Conservation (phyloP, 768 basidiomycete genomes). For the Pulveroboletus ravenelii region DNA sequence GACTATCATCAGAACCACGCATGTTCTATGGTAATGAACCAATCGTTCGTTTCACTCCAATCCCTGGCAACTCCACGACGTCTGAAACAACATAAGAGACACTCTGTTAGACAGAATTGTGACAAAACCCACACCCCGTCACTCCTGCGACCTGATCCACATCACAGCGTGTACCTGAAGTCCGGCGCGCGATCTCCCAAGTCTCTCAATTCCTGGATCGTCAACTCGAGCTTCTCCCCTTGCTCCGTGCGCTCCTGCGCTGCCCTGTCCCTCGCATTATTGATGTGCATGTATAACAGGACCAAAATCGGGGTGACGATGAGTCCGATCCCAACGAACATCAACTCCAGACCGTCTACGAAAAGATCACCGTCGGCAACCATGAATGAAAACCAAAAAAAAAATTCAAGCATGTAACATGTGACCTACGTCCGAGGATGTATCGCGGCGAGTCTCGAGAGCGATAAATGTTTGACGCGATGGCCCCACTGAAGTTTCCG, state of each 20-base stretch:
- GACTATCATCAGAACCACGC: too few relatives aligned
- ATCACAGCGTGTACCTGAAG: constrained; percentile 51
- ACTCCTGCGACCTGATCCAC: too few relatives aligned
- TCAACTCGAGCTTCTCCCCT: constrained; percentile 16
- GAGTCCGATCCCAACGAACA: constrained; percentile 65
- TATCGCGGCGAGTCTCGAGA: constrained; percentile 56
- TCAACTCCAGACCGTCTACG: constrained; percentile 57
- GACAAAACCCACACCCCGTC: too few relatives aligned
- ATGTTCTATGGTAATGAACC: too few relatives aligned
- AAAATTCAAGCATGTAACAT: neutral
- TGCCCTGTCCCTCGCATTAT: constrained; percentile 42
- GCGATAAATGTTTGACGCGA: constrained; percentile 61
- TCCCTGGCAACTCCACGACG: too few relatives aligned
- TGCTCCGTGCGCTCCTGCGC: constrained; percentile 8
- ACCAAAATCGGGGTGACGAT: constrained; percentile 46
- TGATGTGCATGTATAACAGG: constrained; percentile 51
- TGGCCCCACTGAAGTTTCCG: constrained; percentile 63
- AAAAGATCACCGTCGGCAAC: neutral
- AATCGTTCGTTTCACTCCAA: too few relatives aligned
- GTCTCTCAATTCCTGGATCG: constrained; percentile 22
- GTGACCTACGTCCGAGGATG: constrained; percentile 53
- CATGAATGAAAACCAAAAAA: neutral
- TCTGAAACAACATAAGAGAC: too few relatives aligned
- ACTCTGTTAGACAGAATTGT: too few relatives aligned
- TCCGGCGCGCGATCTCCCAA: constrained; percentile 61